Percentiles rank a stretch among this genome's conserved stretches.
phyloP scores from a whole-genome alignment of 208 protist species.

The Wallacemonas collosoma region DNA sequence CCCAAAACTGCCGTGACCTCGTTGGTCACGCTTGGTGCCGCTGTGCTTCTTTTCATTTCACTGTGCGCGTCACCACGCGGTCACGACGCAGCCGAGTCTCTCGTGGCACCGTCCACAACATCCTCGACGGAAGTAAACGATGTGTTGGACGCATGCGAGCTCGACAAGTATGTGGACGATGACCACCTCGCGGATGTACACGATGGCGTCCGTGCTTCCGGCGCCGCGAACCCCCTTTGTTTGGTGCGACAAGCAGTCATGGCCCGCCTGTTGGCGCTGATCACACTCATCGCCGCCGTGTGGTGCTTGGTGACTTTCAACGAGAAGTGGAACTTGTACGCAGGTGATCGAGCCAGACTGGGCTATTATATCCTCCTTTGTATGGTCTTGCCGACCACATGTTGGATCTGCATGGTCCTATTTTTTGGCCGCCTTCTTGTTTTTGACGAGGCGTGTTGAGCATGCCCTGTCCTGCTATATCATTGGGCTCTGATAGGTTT shows the following conservation, averaged over 20 bases:
- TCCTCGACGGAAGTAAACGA: not conserved
- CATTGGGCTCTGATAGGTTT: too few relatives aligned
- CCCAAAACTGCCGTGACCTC: slow-evolving; percentile 12
- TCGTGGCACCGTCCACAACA: not conserved
- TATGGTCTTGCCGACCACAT: not conserved
- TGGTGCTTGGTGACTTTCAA: slow-evolving; percentile 12
- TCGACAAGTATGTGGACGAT: too few relatives aligned
- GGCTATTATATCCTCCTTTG: slow-evolving; percentile 1
- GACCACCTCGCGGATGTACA: too few relatives aligned
- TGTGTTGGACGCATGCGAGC: too few relatives aligned
- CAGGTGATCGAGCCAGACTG: not conserved
- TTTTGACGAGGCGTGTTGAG: not conserved
- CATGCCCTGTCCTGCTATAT: not conserved
- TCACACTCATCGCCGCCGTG: not conserved
- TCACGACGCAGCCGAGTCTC: not conserved
- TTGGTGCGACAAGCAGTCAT: not conserved
- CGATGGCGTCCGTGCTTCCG: too few relatives aligned
- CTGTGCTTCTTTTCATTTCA: slow-evolving; percentile 1
- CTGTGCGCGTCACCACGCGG: not conserved
- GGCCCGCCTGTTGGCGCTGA: not conserved
- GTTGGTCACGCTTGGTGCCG: not conserved
- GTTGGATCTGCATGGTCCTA: not conserved
- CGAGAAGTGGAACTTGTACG: not conserved
- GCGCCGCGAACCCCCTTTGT: too few relatives aligned
- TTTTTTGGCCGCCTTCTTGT: not conserved